A percentile compares a stretch with the other conserved stretches of the same genome.
phyloP scores from a whole-genome alignment of 257 asterid genomes.

The Plantago major region DNA sequence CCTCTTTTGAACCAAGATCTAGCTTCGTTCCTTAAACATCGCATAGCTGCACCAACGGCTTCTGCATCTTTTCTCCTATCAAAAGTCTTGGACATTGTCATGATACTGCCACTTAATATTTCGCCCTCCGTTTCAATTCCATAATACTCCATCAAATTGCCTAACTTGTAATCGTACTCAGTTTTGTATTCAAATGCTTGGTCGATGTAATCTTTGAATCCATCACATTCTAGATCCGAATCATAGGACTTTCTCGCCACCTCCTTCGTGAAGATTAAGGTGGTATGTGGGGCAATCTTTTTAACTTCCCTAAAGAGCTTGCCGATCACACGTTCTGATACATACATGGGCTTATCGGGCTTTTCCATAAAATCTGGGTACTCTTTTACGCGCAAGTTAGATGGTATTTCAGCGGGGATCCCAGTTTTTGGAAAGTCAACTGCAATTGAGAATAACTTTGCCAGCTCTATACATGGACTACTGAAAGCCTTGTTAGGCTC shows the following conservation, averaged over 20 bases:
- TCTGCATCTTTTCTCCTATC: slow-evolving; percentile 78
- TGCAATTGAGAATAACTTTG: slow-evolving; percentile 40
- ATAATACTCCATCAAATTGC: slow-evolving; percentile 83
- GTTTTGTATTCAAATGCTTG: slow-evolving; percentile 59
- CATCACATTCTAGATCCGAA: slow-evolving; percentile 54
- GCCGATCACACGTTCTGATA: slow-evolving; percentile 57
- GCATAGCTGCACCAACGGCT: slow-evolving; percentile 60
- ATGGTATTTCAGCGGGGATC: slow-evolving; percentile 79
- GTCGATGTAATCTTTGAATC: slow-evolving; percentile 52
- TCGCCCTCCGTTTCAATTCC: slow-evolving; percentile 86
- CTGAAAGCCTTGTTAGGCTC: slow-evolving; percentile 52
- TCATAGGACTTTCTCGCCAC: slow-evolving; percentile 62
- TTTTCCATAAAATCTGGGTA: slow-evolving; percentile 97
- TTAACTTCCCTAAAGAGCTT: slow-evolving; percentile 71
- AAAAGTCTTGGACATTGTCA: slow-evolving; percentile 65
- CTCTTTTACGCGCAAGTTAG: slow-evolving; percentile 60
- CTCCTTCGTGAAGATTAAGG: slow-evolving; percentile 46
- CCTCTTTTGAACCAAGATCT: slow-evolving; percentile 61
- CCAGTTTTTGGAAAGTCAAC: slow-evolving; percentile 94
- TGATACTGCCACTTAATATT: slow-evolving; percentile 65
- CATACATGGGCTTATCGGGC: slow-evolving; percentile 52
- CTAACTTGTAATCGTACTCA: slow-evolving; percentile 72
- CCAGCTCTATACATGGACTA: slow-evolving; percentile 50
- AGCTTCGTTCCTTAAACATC: slow-evolving; percentile 69
- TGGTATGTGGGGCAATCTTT: slow-evolving; percentile 39